Conservation (phyloP, 345 rosid species). For the Bruguiera sexangula region DNA sequence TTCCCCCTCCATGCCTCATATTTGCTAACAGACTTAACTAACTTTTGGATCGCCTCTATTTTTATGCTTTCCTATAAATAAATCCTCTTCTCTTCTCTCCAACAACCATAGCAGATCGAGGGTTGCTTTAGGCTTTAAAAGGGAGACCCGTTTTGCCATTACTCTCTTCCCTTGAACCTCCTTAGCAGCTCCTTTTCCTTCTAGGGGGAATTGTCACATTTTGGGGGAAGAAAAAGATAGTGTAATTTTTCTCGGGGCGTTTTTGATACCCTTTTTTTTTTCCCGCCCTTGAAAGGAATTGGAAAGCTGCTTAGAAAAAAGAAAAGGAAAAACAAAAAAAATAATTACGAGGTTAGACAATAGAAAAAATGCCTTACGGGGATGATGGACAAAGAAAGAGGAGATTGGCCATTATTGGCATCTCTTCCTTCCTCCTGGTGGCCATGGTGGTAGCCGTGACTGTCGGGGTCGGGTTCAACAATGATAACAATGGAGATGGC, state of each 20-base stretch:
- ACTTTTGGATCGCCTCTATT: not conserved
- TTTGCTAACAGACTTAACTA: constrained; percentile 16
- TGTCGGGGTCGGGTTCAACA: constrained; percentile 23
- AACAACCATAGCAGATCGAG: not conserved
- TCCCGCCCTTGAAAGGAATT: too few species aligned
- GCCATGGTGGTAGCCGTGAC: constrained; percentile 54
- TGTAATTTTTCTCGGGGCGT: not conserved
- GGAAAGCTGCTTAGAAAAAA: too few species aligned
- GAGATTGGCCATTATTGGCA: constrained; percentile 36
- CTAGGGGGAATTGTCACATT: not conserved
- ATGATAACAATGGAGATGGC: not conserved
- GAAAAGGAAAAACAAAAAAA: not conserved
- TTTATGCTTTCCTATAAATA: not conserved
- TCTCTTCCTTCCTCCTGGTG: constrained; percentile 45
- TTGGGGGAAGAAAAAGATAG: not conserved
- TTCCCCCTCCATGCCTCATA: constrained; percentile 11
- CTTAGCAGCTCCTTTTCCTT: not conserved
- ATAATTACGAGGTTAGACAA: not conserved
- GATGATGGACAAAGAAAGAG: constrained; percentile 31
- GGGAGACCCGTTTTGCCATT: not conserved
- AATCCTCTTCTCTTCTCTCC: not conserved
- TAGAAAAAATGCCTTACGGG: not conserved
- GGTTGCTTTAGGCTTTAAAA: not conserved
- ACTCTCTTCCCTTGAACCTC: constrained; percentile 6
- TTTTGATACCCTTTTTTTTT: too few species aligned